Evolutionary conservation across 129 eudicot species (phyloP).

Genomic region (Deinandra increscens): DNA sequence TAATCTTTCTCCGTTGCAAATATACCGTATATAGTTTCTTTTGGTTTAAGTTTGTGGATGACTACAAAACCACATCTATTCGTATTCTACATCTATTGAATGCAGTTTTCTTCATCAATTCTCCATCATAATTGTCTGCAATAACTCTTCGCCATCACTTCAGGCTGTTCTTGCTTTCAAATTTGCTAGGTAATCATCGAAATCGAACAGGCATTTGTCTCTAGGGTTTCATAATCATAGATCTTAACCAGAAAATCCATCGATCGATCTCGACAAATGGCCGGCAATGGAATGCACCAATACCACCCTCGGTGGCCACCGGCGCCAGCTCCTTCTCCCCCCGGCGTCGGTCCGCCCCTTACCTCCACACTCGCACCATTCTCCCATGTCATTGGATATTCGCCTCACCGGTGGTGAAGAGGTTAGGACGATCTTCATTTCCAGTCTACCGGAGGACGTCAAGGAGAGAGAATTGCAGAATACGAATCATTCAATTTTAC

Average conservation of each 20-base stretch:
- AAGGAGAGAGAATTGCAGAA: conserved; percentile 93
- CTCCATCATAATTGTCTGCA: not conserved
- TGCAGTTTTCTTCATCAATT: too few relatives aligned
- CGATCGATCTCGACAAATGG: conserved; percentile 17
- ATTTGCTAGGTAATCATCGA: not conserved
- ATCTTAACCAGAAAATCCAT: not conserved
- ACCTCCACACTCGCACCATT: conserved; percentile 42
- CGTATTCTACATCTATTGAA: conserved; percentile 15
- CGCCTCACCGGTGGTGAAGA: conserved; percentile 53
- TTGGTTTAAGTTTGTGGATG: too few relatives aligned
- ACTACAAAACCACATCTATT: conserved; percentile 29
- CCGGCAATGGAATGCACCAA: conserved; percentile 15
- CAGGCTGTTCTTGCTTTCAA: not conserved
- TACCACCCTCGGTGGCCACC: conserved; percentile 60
- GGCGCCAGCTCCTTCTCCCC: conserved; percentile 40
- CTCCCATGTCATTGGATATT: conserved; percentile 50
- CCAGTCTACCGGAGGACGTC: conserved; percentile 91
- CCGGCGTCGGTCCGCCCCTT: conserved; percentile 40
- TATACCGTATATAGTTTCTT: too few relatives aligned
- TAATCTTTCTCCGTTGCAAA: too few relatives aligned
- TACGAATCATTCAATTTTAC: conserved; percentile 17
- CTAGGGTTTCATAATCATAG: conserved; percentile 13
- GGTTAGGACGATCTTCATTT: conserved; percentile 84
- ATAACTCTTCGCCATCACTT: not conserved
- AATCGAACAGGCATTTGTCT: not conserved